phyloP scores from a whole-genome alignment of 192 early-diverging fungal genomes.

The Neocallimastix lanati region DNA sequence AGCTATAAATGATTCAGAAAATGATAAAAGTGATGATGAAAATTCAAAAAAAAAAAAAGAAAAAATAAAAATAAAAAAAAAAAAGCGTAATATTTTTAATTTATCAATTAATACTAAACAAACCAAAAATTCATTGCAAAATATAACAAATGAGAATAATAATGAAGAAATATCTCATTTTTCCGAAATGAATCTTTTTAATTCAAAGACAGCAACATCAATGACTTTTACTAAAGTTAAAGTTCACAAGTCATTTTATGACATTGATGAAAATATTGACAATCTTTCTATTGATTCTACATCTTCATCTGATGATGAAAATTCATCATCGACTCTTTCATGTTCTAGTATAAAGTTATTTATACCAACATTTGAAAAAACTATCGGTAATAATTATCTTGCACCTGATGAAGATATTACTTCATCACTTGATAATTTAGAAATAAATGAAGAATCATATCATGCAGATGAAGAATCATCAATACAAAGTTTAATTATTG shows the following conservation, averaged over 20 bases:
- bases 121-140: not conserved
- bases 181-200: not conserved
- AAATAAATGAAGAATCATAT: not conserved
- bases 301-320: not conserved
- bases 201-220: not conserved
- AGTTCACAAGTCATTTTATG: not conserved
- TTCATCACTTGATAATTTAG: not conserved
- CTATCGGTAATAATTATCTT: not conserved
- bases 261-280: not conserved
- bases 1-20: not conserved
- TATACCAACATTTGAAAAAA: not conserved
- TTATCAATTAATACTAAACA: not conserved
- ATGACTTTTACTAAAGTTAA: not conserved
- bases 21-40: not conserved
- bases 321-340: not conserved
- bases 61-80: not conserved
- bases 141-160: not conserved
- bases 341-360: not conserved
- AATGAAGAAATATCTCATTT: not conserved
- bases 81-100: not conserved
- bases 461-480: not conserved
- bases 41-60: not conserved
- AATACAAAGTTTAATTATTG: not conserved
- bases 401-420: not conserved
- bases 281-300: not conserved